A percentile compares a stretch with the other conserved stretches of the same genome.
These are phyloP conservation scores for Penicillium decumbens DNA, from an alignment of 2,329 filamentous ascomycete genomes.

Conservation along the genomic window DNA sequence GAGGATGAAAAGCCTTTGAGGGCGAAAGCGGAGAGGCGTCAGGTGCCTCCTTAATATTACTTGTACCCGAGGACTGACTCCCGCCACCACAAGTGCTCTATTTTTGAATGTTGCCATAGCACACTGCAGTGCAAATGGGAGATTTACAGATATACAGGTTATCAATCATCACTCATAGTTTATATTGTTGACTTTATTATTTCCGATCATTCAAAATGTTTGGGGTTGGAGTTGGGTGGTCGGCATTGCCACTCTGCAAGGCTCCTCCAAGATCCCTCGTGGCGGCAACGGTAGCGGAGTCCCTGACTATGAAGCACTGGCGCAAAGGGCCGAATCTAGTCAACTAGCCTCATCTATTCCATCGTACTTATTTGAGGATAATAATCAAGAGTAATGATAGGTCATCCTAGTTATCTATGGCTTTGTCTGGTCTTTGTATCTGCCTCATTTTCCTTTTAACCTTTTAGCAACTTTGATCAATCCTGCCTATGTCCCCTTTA, in stretches of 20 bases:
- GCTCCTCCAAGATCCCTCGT: neutral
- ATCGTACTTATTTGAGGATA: neutral
- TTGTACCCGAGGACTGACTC: slow-evolving; percentile 15
- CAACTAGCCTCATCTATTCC: neutral
- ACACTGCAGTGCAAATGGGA: neutral
- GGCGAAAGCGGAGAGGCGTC: slow-evolving; percentile 28
- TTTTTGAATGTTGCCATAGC: slow-evolving; percentile 9
- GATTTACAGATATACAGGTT: neutral
- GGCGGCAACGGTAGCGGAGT: neutral
- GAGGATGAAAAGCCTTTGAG: slow-evolving; percentile 22
- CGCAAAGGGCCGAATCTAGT: neutral
- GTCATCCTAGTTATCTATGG: neutral
- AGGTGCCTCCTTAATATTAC: slow-evolving; percentile 30
- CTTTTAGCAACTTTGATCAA: neutral
- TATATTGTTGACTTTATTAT: neutral
- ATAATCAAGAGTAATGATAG: too few species aligned
- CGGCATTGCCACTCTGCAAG: neutral
- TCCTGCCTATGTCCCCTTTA: too few species aligned
- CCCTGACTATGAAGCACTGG: neutral
- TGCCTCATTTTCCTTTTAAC: neutral
- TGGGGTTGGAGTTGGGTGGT: too few species aligned
- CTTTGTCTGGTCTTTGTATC: neutral
- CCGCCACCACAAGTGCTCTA: slow-evolving; percentile 17
- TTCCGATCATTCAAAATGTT: neutral
- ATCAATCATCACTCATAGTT: neutral